phyloP scores from a whole-genome alignment of 2,329 filamentous ascomycete species.

The Xylariaceae sp. region DNA sequence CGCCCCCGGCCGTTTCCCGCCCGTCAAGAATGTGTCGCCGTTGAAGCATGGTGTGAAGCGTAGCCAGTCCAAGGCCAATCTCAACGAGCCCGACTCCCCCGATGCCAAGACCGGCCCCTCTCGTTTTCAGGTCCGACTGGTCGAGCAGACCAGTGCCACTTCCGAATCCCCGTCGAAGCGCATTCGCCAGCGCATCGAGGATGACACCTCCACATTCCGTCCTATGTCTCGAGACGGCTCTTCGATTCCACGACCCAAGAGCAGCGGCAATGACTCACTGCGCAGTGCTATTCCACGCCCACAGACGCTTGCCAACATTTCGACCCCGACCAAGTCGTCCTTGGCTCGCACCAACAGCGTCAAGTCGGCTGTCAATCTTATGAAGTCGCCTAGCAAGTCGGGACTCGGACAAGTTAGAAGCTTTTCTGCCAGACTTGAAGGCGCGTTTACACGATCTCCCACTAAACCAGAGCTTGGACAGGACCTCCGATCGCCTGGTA shows the following conservation, averaged over 20 bases:
- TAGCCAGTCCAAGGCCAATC: slow-evolving; percentile 54
- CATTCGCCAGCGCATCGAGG: slow-evolving; percentile 59
- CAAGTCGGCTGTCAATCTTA: slow-evolving; percentile 49
- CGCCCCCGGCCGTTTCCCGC: slow-evolving; percentile 49
- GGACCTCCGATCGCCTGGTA: slow-evolving; percentile 32
- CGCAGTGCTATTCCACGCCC: slow-evolving; percentile 36
- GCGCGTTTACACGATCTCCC: slow-evolving; percentile 32
- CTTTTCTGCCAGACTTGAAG: slow-evolving; percentile 46
- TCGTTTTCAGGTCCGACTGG: slow-evolving; percentile 21
- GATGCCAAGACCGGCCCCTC: slow-evolving; percentile 29
- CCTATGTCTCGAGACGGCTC: slow-evolving; percentile 48
- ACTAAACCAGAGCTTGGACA: slow-evolving; percentile 38
- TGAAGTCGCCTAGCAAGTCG: slow-evolving; percentile 53
- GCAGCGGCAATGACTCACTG: slow-evolving; percentile 36
- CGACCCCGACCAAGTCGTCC: slow-evolving; percentile 77
- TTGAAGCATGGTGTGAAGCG: slow-evolving; percentile 38
- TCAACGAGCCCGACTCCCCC: slow-evolving; percentile 55
- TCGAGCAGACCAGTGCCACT: slow-evolving; percentile 24
- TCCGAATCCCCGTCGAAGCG: slow-evolving; percentile 60
- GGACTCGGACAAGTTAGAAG: slow-evolving; percentile 35
- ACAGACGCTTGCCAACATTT: slow-evolving; percentile 53
- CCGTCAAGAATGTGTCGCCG: slow-evolving; percentile 50
- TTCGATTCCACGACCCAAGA: slow-evolving; percentile 48
- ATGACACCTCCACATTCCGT: slow-evolving; percentile 65
- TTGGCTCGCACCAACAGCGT: slow-evolving; percentile 56